Evolutionary conservation across 345 rosid genomes (phyloP).

Genomic region (Eucalyptus coolabah): DNA sequence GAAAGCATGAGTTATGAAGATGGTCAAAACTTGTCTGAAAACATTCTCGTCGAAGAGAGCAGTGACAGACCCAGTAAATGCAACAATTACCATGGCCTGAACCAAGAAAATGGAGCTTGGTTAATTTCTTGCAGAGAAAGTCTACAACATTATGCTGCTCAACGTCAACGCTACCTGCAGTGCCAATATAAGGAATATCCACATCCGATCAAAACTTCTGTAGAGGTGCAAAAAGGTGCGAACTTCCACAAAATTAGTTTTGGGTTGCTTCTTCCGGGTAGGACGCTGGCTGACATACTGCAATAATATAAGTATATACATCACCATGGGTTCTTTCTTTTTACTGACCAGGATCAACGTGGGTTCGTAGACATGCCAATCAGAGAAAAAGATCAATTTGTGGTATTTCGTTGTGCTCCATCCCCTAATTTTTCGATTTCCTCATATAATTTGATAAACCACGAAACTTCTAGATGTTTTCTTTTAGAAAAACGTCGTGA

Average conservation of each 20-base stretch:
- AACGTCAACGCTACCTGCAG: conserved; percentile 50
- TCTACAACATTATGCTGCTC: neutral
- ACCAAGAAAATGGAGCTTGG: conserved; percentile 2
- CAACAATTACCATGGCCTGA: conserved; percentile 92
- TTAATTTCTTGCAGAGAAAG: neutral
- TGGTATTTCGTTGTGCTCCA: neutral
- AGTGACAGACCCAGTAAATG: conserved; percentile 62
- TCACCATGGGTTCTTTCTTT: neutral
- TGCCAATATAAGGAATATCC: conserved; percentile 87
- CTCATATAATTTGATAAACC: neutral
- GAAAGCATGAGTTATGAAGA: conserved; percentile 82
- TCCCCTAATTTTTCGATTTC: neutral
- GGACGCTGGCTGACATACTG: conserved; percentile 46
- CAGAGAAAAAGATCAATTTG: neutral
- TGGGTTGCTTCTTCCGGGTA: conserved; percentile 60
- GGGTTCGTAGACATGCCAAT: neutral
- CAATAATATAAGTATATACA: neutral
- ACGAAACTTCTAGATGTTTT: neutral
- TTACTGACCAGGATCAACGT: neutral
- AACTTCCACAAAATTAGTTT: conserved; percentile 97
- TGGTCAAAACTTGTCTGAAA: conserved; percentile 54
- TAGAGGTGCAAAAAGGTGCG: conserved; percentile 93
- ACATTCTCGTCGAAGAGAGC: conserved; percentile 52
- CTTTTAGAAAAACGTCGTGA: neutral
- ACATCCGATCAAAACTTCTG: conserved; percentile 96